Evolutionary conservation across 2,329 filamentous ascomycete species (phyloP).

Genomic region (Macrophomina phaseolina): DNA sequence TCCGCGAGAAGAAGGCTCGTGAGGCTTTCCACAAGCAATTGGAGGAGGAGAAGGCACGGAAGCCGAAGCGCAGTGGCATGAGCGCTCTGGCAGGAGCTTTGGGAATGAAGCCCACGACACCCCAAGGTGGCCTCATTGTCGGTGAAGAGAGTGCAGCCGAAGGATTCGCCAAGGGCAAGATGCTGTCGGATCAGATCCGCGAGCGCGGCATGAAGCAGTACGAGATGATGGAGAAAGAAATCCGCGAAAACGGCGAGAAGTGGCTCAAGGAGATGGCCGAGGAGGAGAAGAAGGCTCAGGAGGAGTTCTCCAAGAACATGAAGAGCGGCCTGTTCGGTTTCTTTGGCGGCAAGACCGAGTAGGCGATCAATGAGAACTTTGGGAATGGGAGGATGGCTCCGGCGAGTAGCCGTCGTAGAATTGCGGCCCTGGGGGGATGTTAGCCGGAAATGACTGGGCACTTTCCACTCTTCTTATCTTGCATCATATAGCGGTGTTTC

Average conservation of each 20-base stretch:
- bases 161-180: constrained; percentile 89
- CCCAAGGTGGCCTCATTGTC: constrained; percentile 65
- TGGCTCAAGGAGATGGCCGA: constrained; percentile 94
- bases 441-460: background rate
- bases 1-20: constrained; percentile 83
- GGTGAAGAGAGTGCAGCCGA: constrained; percentile 65
- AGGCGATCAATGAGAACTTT: background rate
- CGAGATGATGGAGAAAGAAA: constrained; percentile 85
- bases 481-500: constrained; percentile 5
- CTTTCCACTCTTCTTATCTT: constrained; percentile 17
- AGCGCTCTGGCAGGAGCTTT: constrained; percentile 73
- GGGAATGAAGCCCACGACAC: constrained; percentile 72
- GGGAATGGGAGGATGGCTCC: background rate
- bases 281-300: constrained; percentile 84
- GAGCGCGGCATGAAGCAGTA: constrained; percentile 92
- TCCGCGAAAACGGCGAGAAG: constrained; percentile 89
- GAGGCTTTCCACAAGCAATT: constrained; percentile 83
- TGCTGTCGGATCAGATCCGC: constrained; percentile 92
- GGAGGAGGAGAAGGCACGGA: constrained; percentile 69
- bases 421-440: background rate
- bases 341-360: constrained; percentile 45
- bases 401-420: constrained; percentile 2
- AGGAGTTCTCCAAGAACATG: constrained; percentile 92
- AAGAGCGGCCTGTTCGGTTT: constrained; percentile 73
- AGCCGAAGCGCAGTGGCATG: constrained; percentile 65